Base-by-base conservation (phyloP, 257 asterid genomes). In the Nicotiana knightiana region DNA sequence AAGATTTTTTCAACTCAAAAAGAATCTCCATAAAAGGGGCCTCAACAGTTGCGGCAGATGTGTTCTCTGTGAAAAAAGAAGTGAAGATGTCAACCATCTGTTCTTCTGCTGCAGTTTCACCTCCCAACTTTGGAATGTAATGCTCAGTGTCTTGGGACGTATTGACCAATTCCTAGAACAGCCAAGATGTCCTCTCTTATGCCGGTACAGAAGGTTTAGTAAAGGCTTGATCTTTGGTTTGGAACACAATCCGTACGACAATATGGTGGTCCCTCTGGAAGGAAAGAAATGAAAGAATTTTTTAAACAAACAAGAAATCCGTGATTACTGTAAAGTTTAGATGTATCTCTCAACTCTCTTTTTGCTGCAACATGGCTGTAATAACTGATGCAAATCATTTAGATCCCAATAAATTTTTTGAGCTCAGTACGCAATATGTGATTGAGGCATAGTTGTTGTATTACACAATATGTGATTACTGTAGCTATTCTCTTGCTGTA, bases 371-470 rank as follows among this genome's bases (percentile, higher is more conserved):
- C 26, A 0, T 75, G 79, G 63, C 28, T 51, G 79, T 75, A 26
- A 62, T 46, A 24, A 48, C 80, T 75, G 63, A 26, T 75, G 80
- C 15, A 75, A 28, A 57, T 9, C 18, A 13, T 53, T 11, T 13
- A 51, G 55, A 11, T 51, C 2, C 55, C 16, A 51, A 51, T 51
- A 9, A 33, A 17, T 1, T 6, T 35, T 33, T 68, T 68, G 64
- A 75, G 80, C 80, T 75, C 48, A 51, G 62, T 75, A 75, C 17
- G 16, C 21, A 6, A 73, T 75, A 51, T 28, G 80, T 75, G 64
- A 51, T 75, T 75, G 64, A 75, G 63, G 64, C 80, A 53, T 51
- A 51, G 80, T 28, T 26, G 64, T 51, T 18, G 16, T 51, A 75
- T 55, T 53, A 37, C 48, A 28, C 59, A 73, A 73, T 73, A 73